phyloP scores from a whole-genome alignment of 768 basidiomycete species.

The Auriscalpium orientale region DNA sequence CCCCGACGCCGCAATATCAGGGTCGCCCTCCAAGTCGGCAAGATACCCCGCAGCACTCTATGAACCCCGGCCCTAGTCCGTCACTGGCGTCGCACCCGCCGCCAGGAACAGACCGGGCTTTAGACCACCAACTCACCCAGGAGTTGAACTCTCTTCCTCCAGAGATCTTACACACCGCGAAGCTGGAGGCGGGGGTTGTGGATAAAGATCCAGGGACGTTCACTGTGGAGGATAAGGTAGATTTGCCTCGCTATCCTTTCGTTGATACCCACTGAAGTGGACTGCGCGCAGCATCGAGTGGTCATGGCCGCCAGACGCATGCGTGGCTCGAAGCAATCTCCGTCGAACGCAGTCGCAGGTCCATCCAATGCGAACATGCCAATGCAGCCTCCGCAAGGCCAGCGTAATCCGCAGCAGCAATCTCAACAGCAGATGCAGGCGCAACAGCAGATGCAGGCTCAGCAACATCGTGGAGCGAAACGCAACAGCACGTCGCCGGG shows the following conservation, averaged over 20 bases:
- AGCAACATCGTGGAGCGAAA: constrained; percentile 41
- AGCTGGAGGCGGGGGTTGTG: constrained; percentile 33
- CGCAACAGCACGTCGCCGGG: constrained; percentile 30
- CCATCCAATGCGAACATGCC: constrained; percentile 31
- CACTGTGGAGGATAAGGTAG: constrained; percentile 55
- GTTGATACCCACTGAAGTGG: not conserved
- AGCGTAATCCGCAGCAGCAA: constrained; percentile 23
- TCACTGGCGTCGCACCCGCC: constrained; percentile 43
- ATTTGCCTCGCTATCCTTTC: constrained; percentile 8
- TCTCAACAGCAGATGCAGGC: constrained; percentile 18
- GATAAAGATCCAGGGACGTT: constrained; percentile 41
- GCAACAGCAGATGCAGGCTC: constrained; percentile 35
- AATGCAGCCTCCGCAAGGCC: constrained; percentile 25
- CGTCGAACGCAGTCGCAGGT: constrained; percentile 33
- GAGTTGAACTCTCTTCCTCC: constrained; percentile 39
- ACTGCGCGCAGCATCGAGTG: constrained; percentile 29
- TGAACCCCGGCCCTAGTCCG: constrained; percentile 50
- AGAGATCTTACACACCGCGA: constrained; percentile 26
- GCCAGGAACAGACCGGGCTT: constrained; percentile 23
- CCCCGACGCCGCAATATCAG: constrained; percentile 36
- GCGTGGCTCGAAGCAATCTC: constrained; percentile 16
- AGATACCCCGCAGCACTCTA: constrained; percentile 25
- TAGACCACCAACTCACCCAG: constrained; percentile 22
- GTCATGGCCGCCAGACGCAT: constrained; percentile 10
- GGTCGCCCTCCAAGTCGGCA: constrained; percentile 57